Base-by-base conservation (phyloP, 352 stramenopile genomes). In the Pythium rishiriense region DNA sequence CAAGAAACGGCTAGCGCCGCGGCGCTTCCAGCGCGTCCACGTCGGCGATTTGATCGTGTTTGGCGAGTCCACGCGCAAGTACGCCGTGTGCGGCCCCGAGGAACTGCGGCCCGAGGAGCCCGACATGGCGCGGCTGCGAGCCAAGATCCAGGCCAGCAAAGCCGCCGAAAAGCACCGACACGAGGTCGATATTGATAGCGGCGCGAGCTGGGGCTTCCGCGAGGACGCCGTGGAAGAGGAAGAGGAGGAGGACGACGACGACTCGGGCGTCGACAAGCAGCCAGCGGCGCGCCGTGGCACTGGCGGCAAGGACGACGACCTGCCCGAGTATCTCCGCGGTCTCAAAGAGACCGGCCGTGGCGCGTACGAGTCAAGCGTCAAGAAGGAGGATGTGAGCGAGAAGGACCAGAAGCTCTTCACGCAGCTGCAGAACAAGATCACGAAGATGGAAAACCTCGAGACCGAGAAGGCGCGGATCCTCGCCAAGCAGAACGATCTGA, bases 1-100 rank as follows among this genome's bases (percentile, higher is more conserved):
- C 66, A 97, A 97, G 72, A 78, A 78, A 29, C 78, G 82, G 10
- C 46, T 82, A 10, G 14, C 56, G 11, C 35, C 77, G 2, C 61
- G 74, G 5, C 71, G 88, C 31, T 93, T 85, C 54, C 62, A 79
- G 65, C 73, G 73, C 8, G 63, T 97, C 43, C 70, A 89, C 56
- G 81, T 96, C 42, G 90, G 90, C 29, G 90, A 97, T 70, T 66
- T 97, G 41, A 19, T 97, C 15, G 82, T 76, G 19, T 97, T 97
- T 72, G 90, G 86, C n/a, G 87, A 94, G 54, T 96, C 86, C 4
- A 93, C 87, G 58, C 70, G 90, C 25, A 73, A 94, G 46, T 96
- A 97, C 61, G 81, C 76, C 0, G 54, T 97, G 12, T 83, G 78
- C 46, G 90, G 90, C 0, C 87, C 90, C 0, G 60, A 65, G 19